Evolutionary conservation across 2,329 filamentous ascomycete species (phyloP), one percentile per base, ranked within the genome.

Genomic region (Monilinia fructigena): DNA sequence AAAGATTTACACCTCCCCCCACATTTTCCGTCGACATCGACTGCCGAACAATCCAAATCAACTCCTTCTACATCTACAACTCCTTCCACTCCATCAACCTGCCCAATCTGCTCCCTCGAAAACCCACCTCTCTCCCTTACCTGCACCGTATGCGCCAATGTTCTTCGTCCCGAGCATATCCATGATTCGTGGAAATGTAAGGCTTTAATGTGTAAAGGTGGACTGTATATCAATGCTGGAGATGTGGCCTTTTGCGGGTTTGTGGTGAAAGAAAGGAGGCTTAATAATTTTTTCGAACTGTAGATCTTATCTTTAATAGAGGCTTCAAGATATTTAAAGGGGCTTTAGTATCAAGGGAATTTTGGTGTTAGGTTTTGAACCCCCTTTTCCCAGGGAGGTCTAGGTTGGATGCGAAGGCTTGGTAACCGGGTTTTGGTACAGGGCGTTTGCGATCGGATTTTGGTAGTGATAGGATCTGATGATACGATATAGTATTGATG

Each of bases 131-230:
- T 74, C 11, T 79, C 84, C 10, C 77, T 86, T 2, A 89, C 85
- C 4, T 95, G 92, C 75, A 78, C 77, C 10, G 82, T 88, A 63
- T 95, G 92, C 76, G 83, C 87, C 31, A 86, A 94, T 70, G 90
- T 93, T 1, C 78, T 94, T 2, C 81, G 85, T 55, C 77, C 81
- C 0, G 74, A 78, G 0, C 82, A 82, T 60, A 80, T 88, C 55
- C 78, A 82, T 0, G 78, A 80, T 23, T 78, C 83, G n/a, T 94
- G 91, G 91, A 78, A 78, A 58, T 94, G 91, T 74, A 76, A 75
- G 54, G 85, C 82, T 70, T 74, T 76, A 4, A 70, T 78, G 2
- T 94, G 91, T 74, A 77, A 77, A 67, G 81, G 78, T 16, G 84
- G 81, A 55, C 68, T 72, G 26, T 94, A 92, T 75, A 74, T 88